phyloP scores from a whole-genome alignment of 805 yeast genomes.

The Yarrowia hollandica region DNA sequence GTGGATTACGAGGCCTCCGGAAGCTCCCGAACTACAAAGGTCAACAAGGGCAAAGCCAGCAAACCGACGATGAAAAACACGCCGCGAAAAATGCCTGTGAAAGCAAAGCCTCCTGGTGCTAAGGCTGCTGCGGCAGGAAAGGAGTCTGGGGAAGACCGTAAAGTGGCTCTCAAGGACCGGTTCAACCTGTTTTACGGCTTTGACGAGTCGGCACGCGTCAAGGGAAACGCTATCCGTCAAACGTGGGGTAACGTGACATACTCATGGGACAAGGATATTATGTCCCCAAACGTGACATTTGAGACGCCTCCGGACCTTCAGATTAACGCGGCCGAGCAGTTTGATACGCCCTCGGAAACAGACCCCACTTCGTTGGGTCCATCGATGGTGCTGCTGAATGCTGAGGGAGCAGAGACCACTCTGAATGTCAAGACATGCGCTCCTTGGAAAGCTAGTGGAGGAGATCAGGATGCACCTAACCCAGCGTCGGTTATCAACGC shows the following conservation, averaged over 20 bases:
- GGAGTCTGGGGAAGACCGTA: constrained; percentile 10
- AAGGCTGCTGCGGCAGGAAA: background rate
- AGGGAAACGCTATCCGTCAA: constrained; percentile 48
- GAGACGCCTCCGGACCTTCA: constrained; percentile 13
- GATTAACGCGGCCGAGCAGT: constrained; percentile 5
- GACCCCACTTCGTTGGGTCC: background rate
- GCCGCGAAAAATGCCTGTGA: constrained; percentile 17
- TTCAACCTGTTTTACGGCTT: constrained; percentile 52
- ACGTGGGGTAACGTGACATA: constrained; percentile 54
- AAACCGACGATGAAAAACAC: constrained; percentile 1
- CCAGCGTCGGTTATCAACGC: constrained; percentile 48
- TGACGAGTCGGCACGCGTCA: constrained; percentile 47
- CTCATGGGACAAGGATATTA: constrained; percentile 42
- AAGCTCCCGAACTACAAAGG: background rate
- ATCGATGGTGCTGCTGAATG: background rate
- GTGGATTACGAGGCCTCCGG: background rate
- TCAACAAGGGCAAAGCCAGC: background rate
- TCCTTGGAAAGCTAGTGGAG: constrained; percentile 14
- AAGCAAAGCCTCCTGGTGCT: background rate
- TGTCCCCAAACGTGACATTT: constrained; percentile 32
- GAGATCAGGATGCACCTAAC: constrained; percentile 34
- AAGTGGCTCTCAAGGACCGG: constrained; percentile 45
- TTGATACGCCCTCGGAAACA: background rate
- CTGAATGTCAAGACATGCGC: background rate
- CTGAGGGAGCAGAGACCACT: background rate